Base-by-base conservation (phyloP, 805 yeast species). In the Candida odintsovae region DNA sequence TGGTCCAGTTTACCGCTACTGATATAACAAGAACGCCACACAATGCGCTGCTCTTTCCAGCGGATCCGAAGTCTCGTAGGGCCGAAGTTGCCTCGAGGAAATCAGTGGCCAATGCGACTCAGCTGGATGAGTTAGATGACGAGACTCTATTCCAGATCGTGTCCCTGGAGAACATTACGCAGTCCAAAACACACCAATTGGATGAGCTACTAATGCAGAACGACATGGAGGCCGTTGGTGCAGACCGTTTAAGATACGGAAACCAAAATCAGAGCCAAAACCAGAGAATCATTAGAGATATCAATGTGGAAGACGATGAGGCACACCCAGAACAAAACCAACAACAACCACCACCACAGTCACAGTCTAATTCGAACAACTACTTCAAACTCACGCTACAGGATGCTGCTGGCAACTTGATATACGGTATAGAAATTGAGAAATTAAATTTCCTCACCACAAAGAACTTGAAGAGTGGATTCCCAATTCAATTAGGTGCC, bases 181-280 rank as follows among this genome's bases (percentile, higher is more conserved):
- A 63, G 26, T 77, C 89, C 0, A 65, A 67, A 19, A 58, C 76
- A 19, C 62, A 69, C n/a, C 80, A 77, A 51, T 56, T 82, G 3
- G 92, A 84, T 50, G 75, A 72, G 6, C 66, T 85, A 62, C 66
- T 65, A 20, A 72, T 73, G 29, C 62, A 66, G 43, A 64, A 75
- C n/a, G 81, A 83, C 54, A 78, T 81, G 2, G 79, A 76, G 50
- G 72, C 69, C n/a, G 81, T 77, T 3, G 76, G 77, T 15, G 80
- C 77, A 2, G 92, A 83, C 61, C 63, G 83, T 22, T 61, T 82
- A 38, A 57, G 57, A 18, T 54, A 38, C 28, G 53, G 53, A 3
- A 40, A 47, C 5, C 50, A 46, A 18, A 48, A 58, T 2, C 55
- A 50, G 20, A 46, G 46, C 4, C 50, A 46, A 13, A 48, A 58